phyloP scores from a whole-genome alignment of 805 yeast genomes.

The Wickerhamiella musiphila region DNA sequence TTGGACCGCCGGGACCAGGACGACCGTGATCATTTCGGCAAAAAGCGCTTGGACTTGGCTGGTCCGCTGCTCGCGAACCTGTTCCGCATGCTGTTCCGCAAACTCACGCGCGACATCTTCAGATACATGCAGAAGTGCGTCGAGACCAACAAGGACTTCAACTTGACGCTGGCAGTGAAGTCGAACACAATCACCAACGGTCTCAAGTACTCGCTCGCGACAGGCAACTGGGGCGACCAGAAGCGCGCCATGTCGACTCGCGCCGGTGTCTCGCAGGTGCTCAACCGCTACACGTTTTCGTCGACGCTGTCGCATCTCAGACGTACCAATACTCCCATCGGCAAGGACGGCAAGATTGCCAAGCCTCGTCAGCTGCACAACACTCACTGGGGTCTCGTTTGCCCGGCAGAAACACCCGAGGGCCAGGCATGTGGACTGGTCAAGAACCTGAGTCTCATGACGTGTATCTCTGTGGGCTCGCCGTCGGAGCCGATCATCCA shows the following conservation, averaged over 20 bases:
- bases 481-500: slow-evolving; percentile 89
- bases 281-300: slow-evolving; percentile 93
- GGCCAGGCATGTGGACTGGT: slow-evolving; percentile 99
- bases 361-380: slow-evolving; percentile 98
- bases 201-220: slow-evolving; percentile 89
- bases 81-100: slow-evolving; percentile 85
- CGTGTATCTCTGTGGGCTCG: slow-evolving; percentile 94
- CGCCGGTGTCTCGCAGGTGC: slow-evolving; percentile 98
- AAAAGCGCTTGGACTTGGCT: slow-evolving; percentile 93
- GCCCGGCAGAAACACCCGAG: slow-evolving; percentile 99
- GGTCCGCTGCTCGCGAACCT: slow-evolving; percentile 94
- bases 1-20: slow-evolving; percentile 95
- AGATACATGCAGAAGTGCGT: slow-evolving; percentile 98
- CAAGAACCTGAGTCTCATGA: slow-evolving; percentile 87
- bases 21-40: slow-evolving; percentile 99
- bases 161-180: slow-evolving; percentile 89
- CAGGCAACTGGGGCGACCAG: slow-evolving; percentile 99
- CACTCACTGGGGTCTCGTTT: slow-evolving; percentile 98
- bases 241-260: slow-evolving; percentile 97
- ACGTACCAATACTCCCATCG: slow-evolving; percentile 98
- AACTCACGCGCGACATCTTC: slow-evolving; percentile 89
- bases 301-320: slow-evolving; percentile 97
- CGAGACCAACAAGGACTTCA: slow-evolving; percentile 93
- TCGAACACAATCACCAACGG: slow-evolving; percentile 96
- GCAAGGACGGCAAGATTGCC: slow-evolving; percentile 97